Evolutionary conservation across 202 grass and related monocot genomes (phyloP).

Genomic region (Zoysia matrella): DNA sequence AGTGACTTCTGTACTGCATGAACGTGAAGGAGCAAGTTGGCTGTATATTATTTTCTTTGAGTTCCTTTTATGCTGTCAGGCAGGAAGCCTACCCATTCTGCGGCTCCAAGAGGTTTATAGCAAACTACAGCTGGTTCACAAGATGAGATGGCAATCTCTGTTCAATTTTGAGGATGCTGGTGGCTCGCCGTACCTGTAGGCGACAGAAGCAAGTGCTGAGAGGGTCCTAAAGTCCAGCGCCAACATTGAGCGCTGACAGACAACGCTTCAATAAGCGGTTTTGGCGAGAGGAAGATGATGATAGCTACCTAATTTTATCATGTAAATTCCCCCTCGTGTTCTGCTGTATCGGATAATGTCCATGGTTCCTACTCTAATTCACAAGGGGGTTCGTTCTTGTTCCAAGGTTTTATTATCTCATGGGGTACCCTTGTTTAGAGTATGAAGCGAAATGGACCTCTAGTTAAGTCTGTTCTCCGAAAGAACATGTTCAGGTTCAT

Average conservation of each 20-base stretch:
- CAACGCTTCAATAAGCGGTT: background rate
- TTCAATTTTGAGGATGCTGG: background rate
- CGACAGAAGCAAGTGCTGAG: background rate
- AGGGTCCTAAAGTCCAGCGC: background rate
- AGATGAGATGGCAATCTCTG: background rate
- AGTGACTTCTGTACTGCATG: background rate
- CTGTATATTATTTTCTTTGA: background rate
- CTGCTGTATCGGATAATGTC: background rate
- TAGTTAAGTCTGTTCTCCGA: too few relatives aligned
- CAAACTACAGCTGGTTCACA: background rate
- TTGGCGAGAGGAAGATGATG: background rate
- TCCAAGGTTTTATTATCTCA: background rate
- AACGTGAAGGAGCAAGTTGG: background rate
- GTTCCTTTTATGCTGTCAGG: background rate
- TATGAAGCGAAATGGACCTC: too few relatives aligned
- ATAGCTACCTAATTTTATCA: background rate
- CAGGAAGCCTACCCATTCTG: background rate
- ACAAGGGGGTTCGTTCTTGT: background rate
- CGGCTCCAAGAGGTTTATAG: background rate
- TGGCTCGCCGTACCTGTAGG: background rate
- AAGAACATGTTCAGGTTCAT: too few relatives aligned
- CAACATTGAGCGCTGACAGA: background rate
- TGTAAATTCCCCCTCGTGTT: background rate
- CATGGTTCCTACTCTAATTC: background rate
- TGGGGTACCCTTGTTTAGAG: too few relatives aligned